Percentiles rank a stretch among this genome's conserved stretches.
Conservation (phyloP, 208 protist genomes). For the Leishmania mexicana region DNA sequence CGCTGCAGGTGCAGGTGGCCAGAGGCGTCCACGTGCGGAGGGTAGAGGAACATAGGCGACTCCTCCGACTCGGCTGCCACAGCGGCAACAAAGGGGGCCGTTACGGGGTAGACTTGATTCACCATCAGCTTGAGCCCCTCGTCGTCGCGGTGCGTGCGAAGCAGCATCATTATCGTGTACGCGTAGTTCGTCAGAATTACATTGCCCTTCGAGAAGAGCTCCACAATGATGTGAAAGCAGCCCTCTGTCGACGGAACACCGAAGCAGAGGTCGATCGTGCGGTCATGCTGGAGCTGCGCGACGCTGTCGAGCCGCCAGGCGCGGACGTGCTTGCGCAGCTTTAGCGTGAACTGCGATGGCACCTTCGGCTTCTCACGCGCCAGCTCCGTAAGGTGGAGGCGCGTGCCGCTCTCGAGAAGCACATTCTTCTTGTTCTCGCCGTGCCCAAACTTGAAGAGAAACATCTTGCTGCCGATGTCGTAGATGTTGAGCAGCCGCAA, state of each 20-base stretch:
- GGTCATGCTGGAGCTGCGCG: constrained; percentile 95
- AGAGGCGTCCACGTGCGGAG: constrained; percentile 15
- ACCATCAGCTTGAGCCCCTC: constrained; percentile 72
- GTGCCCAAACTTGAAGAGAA: constrained; percentile 94
- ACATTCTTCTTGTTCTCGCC: constrained; percentile 90
- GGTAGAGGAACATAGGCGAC: constrained; percentile 23
- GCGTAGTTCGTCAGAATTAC: constrained; percentile 95
- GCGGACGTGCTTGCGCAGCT: constrained; percentile 97
- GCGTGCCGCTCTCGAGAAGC: constrained; percentile 93
- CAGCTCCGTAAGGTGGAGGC: constrained; percentile 93
- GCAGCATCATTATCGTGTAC: constrained; percentile 94
- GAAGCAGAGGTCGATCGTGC: constrained; percentile 96
- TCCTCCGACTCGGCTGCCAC: neutral
- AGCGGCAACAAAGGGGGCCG: constrained; percentile 22
- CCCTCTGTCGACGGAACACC: constrained; percentile 64
- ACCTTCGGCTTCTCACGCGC: constrained; percentile 91
- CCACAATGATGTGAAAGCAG: constrained; percentile 88
- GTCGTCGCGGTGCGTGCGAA: constrained; percentile 92
- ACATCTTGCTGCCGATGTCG: constrained; percentile 92
- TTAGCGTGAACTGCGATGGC: constrained; percentile 92
- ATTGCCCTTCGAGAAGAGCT: constrained; percentile 96
- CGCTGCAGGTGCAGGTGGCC: constrained; percentile 23
- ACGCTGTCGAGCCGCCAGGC: constrained; percentile 92
- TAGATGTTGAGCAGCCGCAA: constrained; percentile 96
- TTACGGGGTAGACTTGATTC: constrained; percentile 73